Evolutionary conservation across 1,139 yeast genomes (phyloP).

Genomic region (Geotrichum klebahnii): DNA sequence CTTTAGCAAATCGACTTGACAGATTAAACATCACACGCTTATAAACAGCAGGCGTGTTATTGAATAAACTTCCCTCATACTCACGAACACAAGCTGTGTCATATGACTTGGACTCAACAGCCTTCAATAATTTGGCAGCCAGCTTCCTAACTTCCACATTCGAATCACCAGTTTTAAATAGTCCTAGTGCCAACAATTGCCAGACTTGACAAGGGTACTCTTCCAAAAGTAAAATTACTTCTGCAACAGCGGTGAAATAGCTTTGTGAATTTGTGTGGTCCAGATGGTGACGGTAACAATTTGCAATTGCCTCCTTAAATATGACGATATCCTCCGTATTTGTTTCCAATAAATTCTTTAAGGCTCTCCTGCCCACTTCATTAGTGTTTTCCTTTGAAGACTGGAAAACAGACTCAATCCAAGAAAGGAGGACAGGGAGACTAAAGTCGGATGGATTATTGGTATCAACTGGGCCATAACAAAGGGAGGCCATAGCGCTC

Average conservation of each 20-base stretch:
- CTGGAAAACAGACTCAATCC: conserved; percentile 71
- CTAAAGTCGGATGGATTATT: conserved; percentile 59
- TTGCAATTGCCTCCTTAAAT: conserved; percentile 57
- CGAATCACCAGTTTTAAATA: conserved; percentile 67
- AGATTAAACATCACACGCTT: conserved; percentile 71
- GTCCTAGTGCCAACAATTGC: conserved; percentile 60
- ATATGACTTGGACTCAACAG: conserved; percentile 53
- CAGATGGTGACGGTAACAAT: conserved; percentile 52
- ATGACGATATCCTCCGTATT: conserved; percentile 58
- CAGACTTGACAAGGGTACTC: conserved; percentile 48
- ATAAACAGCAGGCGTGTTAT: conserved; percentile 67
- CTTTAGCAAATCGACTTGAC: conserved; percentile 57
- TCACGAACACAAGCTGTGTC: conserved; percentile 47
- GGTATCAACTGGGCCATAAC: conserved; percentile 46
- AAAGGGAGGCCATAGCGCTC: conserved; percentile 78
- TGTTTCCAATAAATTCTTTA: conserved; percentile 57
- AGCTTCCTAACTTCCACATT: conserved; percentile 55
- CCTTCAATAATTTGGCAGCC: conserved; percentile 57
- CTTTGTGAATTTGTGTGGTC: conserved; percentile 52
- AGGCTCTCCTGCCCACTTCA: conserved; percentile 66
- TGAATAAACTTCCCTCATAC: conserved; percentile 59
- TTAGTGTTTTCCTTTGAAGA: conserved; percentile 58
- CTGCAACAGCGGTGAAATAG: conserved; percentile 69
- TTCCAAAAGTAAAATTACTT: conserved; percentile 49
- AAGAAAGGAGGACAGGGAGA: conserved; percentile 59